These are phyloP conservation scores for Babesia bigemina DNA, from an alignment of 169 alveolate genomes.

Conservation along the genomic window DNA sequence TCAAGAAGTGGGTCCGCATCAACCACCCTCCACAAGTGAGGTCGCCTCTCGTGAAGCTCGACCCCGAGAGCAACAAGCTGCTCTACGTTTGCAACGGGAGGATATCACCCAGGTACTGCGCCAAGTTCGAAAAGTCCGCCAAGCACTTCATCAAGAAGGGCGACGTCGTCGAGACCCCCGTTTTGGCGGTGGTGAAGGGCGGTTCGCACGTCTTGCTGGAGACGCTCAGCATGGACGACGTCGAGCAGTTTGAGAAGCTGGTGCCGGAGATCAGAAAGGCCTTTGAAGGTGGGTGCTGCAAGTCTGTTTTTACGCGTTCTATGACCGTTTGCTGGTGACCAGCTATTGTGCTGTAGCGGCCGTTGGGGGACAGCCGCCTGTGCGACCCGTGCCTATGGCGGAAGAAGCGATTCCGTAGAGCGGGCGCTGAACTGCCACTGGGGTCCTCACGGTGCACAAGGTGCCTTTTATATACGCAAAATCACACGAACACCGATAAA, in stretches of 20 bases:
- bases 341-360: too few relatives aligned
- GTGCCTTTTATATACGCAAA: background rate
- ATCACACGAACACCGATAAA: background rate
- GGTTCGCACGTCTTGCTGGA: conserved; percentile 67
- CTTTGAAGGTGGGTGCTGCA: conserved; percentile 35
- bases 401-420: too few relatives aligned
- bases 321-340: background rate
- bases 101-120: conserved; percentile 17
- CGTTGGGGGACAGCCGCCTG: too few relatives aligned
- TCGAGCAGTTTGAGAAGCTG: conserved; percentile 53
- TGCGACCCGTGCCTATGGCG: too few relatives aligned
- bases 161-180: conserved; percentile 58
- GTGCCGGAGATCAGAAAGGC: conserved; percentile 63
- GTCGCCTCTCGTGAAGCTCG: conserved; percentile 58
- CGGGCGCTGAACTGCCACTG: background rate
- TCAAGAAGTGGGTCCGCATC: conserved; percentile 54
- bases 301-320: background rate
- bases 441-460: background rate
- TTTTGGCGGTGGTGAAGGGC: conserved; percentile 62
- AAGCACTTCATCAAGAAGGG: conserved; percentile 43
- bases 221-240: conserved; percentile 66
- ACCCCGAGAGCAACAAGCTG: conserved; percentile 55
- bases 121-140: conserved; percentile 20
- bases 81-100: conserved; percentile 63
- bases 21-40: conserved; percentile 68